phyloP scores from a whole-genome alignment of 148 eudicot species.

The Fagopyrum homotropicum region DNA sequence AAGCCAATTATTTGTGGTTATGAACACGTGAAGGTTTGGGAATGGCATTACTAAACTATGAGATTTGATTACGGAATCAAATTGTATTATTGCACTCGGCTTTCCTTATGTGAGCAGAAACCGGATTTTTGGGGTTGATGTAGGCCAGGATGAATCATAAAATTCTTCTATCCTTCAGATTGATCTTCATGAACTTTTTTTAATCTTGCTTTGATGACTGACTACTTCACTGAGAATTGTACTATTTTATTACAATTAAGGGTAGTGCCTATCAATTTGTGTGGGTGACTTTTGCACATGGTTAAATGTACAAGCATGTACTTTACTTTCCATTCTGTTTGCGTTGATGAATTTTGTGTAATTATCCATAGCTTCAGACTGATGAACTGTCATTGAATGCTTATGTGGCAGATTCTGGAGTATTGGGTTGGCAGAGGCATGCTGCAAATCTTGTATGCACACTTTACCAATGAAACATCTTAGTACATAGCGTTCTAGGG shows the following conservation, averaged over 20 bases:
- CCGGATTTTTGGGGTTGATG: background rate
- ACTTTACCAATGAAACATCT: background rate
- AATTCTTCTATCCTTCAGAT: background rate
- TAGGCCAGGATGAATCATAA: background rate
- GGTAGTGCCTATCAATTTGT: background rate
- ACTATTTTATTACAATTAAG: background rate
- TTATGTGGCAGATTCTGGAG: constrained; percentile 62
- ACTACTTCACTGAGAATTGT: background rate
- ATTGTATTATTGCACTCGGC: background rate
- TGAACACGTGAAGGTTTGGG: background rate
- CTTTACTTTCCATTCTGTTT: background rate
- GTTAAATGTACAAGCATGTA: background rate
- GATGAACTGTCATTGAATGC: background rate
- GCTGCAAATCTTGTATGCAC: constrained; percentile 97
- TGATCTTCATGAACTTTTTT: too few relatives aligned
- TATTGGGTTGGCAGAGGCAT: constrained; percentile 96
- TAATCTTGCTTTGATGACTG: background rate
- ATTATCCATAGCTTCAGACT: background rate
- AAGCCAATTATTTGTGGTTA: background rate
- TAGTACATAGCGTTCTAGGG: background rate
- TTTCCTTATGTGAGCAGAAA: background rate
- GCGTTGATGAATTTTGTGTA: background rate
- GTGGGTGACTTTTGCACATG: background rate
- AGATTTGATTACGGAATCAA: background rate
- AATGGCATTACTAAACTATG: too few relatives aligned